Base-by-base conservation (phyloP, 805 yeast genomes). In the Saturnispora serradocipensis region DNA sequence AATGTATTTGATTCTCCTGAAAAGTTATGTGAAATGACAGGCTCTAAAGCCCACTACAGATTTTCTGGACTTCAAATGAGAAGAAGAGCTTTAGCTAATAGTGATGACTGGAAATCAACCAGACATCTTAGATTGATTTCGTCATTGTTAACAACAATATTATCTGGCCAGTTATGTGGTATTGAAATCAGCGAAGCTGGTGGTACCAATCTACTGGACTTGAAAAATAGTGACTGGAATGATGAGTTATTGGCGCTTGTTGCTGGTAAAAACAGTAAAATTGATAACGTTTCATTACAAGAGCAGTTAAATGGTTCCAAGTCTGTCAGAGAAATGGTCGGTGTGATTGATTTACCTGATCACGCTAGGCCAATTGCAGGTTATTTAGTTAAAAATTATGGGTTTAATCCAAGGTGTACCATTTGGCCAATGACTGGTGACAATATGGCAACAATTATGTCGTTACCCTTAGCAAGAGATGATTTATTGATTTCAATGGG, bases 1-100 rank as follows among this genome's bases (percentile, higher is more conserved):
- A 63, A 64, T 1, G 71, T 71, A 1, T 76, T 76, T 10, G 89
- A 86, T 3, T 93, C 90, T 28, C 68, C 76, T 11, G 71, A 70
- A 30, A 59, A 68, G 5, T 68, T 89, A 61, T 89, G 95, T 7
- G 59, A 70, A 36, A 66, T 83, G 24, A 84, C 96, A 0, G 97
- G 97, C 1, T 86, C 95, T 3, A 78, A 83, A 59, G 95, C 95
- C 2, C 96, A 89, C 67, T 85, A 84, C 61, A 72, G 97, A 54
- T 89, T 89, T 63, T 88, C 96, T 0, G 97, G 97, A 0, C 80
- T 91, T n/a, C 97, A 89, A 69, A 88, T 89, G 49, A 71, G 91
- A 57, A 87, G 86, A 60, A 67, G 88, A 45, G 76, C 80, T 2
- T 72, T 79, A 48, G 65, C 69, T 1, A 72, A 75, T 43, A 78